phyloP scores from a whole-genome alignment of 2,329 filamentous ascomycete genomes.

The Aspergillus flavus region DNA sequence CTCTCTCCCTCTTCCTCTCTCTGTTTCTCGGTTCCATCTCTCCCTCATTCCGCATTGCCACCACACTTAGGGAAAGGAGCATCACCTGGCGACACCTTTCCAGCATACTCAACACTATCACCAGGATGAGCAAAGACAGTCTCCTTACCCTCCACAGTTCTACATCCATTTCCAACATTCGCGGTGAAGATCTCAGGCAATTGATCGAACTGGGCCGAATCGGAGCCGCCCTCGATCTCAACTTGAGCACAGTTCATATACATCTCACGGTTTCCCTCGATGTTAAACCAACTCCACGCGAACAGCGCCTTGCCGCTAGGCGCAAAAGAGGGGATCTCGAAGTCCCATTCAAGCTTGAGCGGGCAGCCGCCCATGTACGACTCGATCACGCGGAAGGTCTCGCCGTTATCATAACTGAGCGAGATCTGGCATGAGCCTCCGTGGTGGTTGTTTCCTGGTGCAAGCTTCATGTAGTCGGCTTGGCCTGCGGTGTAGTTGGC shows the following conservation, averaged over 20 bases:
- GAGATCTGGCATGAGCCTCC: slow-evolving; percentile 77
- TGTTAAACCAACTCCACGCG: slow-evolving; percentile 77
- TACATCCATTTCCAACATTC: slow-evolving; percentile 1
- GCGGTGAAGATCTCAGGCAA: slow-evolving; percentile 4
- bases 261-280: slow-evolving; percentile 75
- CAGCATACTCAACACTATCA: slow-evolving; percentile 1
- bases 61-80: slow-evolving; percentile 4
- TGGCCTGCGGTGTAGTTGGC: slow-evolving; percentile 65
- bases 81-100: neutral
- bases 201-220: neutral
- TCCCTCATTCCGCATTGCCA: neutral
- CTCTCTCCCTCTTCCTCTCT: too few species aligned
- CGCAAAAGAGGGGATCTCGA: slow-evolving; percentile 66
- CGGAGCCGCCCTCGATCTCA: slow-evolving; percentile 50
- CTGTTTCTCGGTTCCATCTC: neutral
- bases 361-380: slow-evolving; percentile 61
- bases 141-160: neutral
- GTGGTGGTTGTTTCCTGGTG: slow-evolving; percentile 62
- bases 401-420: slow-evolving; percentile 71
- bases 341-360: slow-evolving; percentile 58
- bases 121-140: slow-evolving; percentile 5
- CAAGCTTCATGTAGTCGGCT: slow-evolving; percentile 64
- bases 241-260: slow-evolving; percentile 83
- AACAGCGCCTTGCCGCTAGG: slow-evolving; percentile 64
- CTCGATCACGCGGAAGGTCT: slow-evolving; percentile 68